A percentile compares a stretch with the other conserved stretches of the same genome.
Evolutionary conservation across 225 moss, liverwort and hornwort genomes (phyloP).

Genomic region (Polytrichum formosum): DNA sequence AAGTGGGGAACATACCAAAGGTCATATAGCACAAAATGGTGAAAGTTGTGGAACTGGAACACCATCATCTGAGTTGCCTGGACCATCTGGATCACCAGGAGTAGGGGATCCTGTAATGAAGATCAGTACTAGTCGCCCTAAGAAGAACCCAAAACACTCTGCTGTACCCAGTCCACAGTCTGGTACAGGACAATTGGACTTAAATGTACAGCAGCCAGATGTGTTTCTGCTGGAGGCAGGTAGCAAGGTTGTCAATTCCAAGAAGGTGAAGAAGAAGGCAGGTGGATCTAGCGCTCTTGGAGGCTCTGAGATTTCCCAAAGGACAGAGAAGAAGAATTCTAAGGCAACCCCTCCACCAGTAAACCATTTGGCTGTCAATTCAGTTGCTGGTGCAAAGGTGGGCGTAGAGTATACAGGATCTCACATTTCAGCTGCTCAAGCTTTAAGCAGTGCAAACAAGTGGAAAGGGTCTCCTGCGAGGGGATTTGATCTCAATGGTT

Average conservation of each 20-base stretch:
- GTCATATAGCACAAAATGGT: constrained; percentile 3
- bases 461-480: constrained; percentile 11
- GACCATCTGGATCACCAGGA: neutral
- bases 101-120: constrained; percentile 12
- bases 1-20: constrained; percentile 10
- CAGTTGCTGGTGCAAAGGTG: constrained; percentile 5
- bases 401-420: constrained; percentile 5
- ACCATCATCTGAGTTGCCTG: constrained; percentile 1
- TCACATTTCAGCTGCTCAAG: constrained; percentile 1
- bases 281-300: constrained; percentile 8
- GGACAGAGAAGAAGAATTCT: constrained; percentile 6
- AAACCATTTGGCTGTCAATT: too few species aligned
- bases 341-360: neutral
- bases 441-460: constrained; percentile 10
- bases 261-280: constrained; percentile 23
- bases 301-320: neutral
- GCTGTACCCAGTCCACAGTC: constrained; percentile 1
- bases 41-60: constrained; percentile 18
- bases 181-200: constrained; percentile 20
- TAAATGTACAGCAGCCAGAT: constrained; percentile 19
- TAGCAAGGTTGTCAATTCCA: constrained; percentile 5
- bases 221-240: neutral
- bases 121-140: constrained; percentile 18
- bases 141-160: constrained; percentile 7
- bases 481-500: constrained; percentile 35